Evolutionary conservation across 106 monocot genomes (phyloP), one percentile per base, ranked within the genome.

Genomic region (Gastrodia elata): DNA sequence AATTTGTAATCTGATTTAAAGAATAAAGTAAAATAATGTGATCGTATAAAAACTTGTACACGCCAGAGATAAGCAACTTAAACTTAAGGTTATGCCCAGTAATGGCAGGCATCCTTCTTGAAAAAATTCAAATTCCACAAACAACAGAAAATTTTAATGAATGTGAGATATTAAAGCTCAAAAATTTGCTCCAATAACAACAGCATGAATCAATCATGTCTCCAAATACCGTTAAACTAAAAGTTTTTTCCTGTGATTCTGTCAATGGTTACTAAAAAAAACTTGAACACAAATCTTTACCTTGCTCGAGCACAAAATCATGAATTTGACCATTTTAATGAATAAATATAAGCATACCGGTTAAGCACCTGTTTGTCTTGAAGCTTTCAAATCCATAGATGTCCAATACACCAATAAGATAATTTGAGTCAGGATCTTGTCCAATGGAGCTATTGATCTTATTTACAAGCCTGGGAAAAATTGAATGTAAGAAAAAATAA

Each of bases 281-380:
- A 61, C 27, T 61, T 61, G 61, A 32, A 2, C 32, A 32, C 32
- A 61, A 61, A 0, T 57, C 13, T 61, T 61, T 61, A 9, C 61
- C 61, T 33, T 61, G 30, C 15, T 61, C 22, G 34, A 36, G 38
- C 33, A 24, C 20, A 67, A 67, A 67, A 24, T 67, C 67, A 37
- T 67, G 16, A 38, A 36, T 36, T 35, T 67, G 67, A 67, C 61
- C 61, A 61, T 32, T 33, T 61, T 37, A 37, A 67, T 36, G 34
- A 67, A 41, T 69, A 59, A 74, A 74, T 35, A 65, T 39, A 73
- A 77, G 83, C 86, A 44, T 86, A 86, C 83, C 86, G 57, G 86
- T 76, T 83, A 86, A 86, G 86, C 86, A 86, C 86, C 86, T 86
- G 86, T 86, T 86, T 77, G 83, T 86, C 80, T 86, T 86, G 86